Percentiles rank a stretch among this genome's conserved stretches.
phyloP scores from a whole-genome alignment of 805 yeast genomes.

The Candida silvatica region DNA sequence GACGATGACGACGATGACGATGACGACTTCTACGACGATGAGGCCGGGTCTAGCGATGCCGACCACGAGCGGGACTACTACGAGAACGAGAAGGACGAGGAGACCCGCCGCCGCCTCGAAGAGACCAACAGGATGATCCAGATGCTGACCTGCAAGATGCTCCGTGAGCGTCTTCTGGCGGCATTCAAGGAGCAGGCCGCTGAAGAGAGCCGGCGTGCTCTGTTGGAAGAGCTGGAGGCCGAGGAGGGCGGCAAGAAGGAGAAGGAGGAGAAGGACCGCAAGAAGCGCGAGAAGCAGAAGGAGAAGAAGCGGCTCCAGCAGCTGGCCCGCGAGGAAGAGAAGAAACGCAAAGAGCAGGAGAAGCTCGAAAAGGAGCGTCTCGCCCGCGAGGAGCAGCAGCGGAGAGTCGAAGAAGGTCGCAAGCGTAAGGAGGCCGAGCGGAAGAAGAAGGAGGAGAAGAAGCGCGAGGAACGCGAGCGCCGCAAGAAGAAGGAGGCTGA shows the following conservation, averaged over 20 bases:
- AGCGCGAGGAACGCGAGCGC: slow-evolving; percentile 5
- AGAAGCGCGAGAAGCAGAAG: slow-evolving; percentile 59
- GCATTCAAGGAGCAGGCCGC: slow-evolving; percentile 79
- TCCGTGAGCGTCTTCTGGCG: slow-evolving; percentile 63
- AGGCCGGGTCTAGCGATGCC: slow-evolving; percentile 11
- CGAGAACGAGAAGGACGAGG: slow-evolving; percentile 36
- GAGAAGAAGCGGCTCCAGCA: slow-evolving; percentile 61
- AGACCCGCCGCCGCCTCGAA: slow-evolving; percentile 55
- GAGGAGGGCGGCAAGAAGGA: slow-evolving; percentile 59
- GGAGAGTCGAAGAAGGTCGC: slow-evolving; percentile 39
- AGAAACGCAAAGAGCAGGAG: slow-evolving; percentile 28
- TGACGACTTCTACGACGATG: slow-evolving; percentile 8
- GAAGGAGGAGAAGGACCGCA: slow-evolving; percentile 55
- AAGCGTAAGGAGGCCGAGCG: slow-evolving; percentile 34
- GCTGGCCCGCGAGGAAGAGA: slow-evolving; percentile 54
- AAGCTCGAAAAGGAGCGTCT: slow-evolving; percentile 5
- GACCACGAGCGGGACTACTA: slow-evolving; percentile 16
- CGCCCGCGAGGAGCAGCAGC: slow-evolving; percentile 30
- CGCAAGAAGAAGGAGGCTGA: slow-evolving; percentile 2
- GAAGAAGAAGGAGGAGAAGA: slow-evolving; percentile 22
- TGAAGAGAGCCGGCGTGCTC: slow-evolving; percentile 55
- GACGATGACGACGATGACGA: slow-evolving; percentile 7
- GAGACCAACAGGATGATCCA: slow-evolving; percentile 79
- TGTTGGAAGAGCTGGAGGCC: slow-evolving; percentile 62
- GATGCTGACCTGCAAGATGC: slow-evolving; percentile 67